A percentile compares a stretch with the other conserved stretches of the same genome.
Conservation (phyloP, 345 rosid species). For the Luvunga scandens region DNA sequence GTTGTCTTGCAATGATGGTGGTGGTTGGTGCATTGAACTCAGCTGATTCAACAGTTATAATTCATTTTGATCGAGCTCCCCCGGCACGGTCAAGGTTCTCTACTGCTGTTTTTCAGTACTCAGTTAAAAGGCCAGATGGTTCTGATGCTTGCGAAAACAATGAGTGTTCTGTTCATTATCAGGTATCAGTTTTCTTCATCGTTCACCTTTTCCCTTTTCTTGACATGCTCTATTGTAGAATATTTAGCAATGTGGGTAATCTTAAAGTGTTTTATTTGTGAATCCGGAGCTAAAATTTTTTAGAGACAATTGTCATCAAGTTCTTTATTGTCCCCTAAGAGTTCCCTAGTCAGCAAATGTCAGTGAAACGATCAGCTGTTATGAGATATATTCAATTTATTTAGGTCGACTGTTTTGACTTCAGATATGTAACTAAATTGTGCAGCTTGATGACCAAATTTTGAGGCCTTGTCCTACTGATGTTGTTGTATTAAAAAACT, state of each 20-base stretch:
- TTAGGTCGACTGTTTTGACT: background rate
- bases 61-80: slow-evolving; percentile 39
- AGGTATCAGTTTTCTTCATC: slow-evolving; percentile 29
- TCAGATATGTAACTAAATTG: slow-evolving; percentile 12
- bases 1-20: slow-evolving; percentile 21
- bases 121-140: slow-evolving; percentile 29
- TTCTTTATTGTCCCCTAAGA: background rate
- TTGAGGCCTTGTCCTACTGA: slow-evolving; percentile 34
- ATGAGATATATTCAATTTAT: background rate
- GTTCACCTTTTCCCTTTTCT: background rate
- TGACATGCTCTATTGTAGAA: background rate
- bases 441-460: slow-evolving; percentile 46
- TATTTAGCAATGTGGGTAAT: background rate
- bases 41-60: slow-evolving; percentile 25
- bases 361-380: background rate
- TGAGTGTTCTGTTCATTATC: slow-evolving; percentile 32
- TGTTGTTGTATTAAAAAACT: slow-evolving; percentile 28
- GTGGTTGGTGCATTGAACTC: slow-evolving; percentile 24
- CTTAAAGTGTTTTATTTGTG: background rate
- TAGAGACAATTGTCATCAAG: background rate
- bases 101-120: slow-evolving; percentile 38
- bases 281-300: background rate
- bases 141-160: slow-evolving; percentile 34
- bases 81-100: slow-evolving; percentile 35
- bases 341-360: background rate